phyloP scores from a whole-genome alignment of 2,329 filamentous ascomycete species.

The Rasamsonia emersonii region DNA sequence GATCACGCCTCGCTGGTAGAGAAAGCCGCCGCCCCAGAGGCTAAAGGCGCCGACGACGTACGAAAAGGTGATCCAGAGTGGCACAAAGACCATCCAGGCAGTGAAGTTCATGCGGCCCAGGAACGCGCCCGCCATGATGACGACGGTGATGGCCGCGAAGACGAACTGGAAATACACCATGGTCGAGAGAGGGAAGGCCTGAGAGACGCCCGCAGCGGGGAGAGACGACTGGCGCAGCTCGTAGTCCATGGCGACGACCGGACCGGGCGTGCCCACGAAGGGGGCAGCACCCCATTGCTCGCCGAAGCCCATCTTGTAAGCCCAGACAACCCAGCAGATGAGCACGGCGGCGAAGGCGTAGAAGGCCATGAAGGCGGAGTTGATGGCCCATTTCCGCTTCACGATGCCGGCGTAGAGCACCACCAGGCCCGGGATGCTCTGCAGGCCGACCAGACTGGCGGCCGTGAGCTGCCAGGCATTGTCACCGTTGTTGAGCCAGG shows the following conservation, averaged over 20 bases:
- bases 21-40: conserved; percentile 41
- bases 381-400: conserved; percentile 42
- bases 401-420: conserved; percentile 43
- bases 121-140: conserved; percentile 40
- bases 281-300: conserved; percentile 37
- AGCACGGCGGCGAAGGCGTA: conserved; percentile 43
- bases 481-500: conserved; percentile 39
- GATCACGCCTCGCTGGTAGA: conserved; percentile 39
- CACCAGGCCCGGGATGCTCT: conserved; percentile 43
- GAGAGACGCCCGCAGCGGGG: conserved; percentile 33
- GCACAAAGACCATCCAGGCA: conserved; percentile 46
- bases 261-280: conserved; percentile 41
- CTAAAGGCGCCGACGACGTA: conserved; percentile 36
- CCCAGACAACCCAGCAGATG: conserved; percentile 44
- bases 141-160: conserved; percentile 44
- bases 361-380: conserved; percentile 44
- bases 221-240: conserved; percentile 37
- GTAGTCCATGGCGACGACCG: conserved; percentile 37
- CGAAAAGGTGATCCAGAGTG: conserved; percentile 42
- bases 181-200: conserved; percentile 39
- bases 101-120: conserved; percentile 44
- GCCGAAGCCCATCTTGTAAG: conserved; percentile 42
- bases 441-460: conserved; percentile 41
- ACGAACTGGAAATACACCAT: conserved; percentile 50
- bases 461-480: conserved; percentile 48